Percentiles rank a stretch among this genome's conserved stretches.
These are phyloP conservation scores for Anthracocystis setariae DNA, from an alignment of 1,284 basidiomycete genomes.

Conservation along the genomic window DNA sequence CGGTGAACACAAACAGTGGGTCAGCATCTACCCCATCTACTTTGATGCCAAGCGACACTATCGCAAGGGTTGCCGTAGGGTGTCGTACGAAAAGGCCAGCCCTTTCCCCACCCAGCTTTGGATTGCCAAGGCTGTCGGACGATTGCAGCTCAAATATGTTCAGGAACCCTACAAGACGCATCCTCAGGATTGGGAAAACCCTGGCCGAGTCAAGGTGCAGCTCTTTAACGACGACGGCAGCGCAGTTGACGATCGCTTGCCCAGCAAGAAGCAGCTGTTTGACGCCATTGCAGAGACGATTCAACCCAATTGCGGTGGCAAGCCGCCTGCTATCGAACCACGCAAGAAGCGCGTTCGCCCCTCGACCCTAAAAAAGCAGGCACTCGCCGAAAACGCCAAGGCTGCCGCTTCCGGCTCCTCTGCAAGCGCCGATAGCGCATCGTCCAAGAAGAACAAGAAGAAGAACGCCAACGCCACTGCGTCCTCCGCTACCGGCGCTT, in stretches of 20 bases:
- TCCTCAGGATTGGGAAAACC: constrained; percentile 94
- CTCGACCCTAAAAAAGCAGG: constrained; percentile 39
- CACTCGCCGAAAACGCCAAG: constrained; percentile 46
- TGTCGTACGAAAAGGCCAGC: constrained; percentile 80
- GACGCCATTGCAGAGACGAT: constrained; percentile 53
- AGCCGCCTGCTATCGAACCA: constrained; percentile 53
- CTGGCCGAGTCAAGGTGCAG: constrained; percentile 78
- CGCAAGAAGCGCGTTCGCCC: constrained; percentile 41
- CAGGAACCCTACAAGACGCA: constrained; percentile 87
- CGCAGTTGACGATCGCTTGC: constrained; percentile 77
- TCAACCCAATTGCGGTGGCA: constrained; percentile 56
- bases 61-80: constrained; percentile 81
- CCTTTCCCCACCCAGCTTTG: constrained; percentile 94
- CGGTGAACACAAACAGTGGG: constrained; percentile 76
- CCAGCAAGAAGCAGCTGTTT: constrained; percentile 77
- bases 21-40: constrained; percentile 94
- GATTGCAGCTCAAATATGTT: constrained; percentile 80
- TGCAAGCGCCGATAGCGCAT: constrained; percentile 7
- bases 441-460: constrained; percentile 37
- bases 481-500: constrained; percentile 13
- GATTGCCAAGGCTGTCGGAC: constrained; percentile 83
- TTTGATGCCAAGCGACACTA: constrained; percentile 92
- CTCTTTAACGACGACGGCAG: constrained; percentile 85
- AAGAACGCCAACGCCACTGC: constrained; percentile 14
- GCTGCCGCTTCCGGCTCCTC: constrained; percentile 20